Base-by-base conservation (phyloP, 129 eudicot genomes). In the Scalesia atractyloides region DNA sequence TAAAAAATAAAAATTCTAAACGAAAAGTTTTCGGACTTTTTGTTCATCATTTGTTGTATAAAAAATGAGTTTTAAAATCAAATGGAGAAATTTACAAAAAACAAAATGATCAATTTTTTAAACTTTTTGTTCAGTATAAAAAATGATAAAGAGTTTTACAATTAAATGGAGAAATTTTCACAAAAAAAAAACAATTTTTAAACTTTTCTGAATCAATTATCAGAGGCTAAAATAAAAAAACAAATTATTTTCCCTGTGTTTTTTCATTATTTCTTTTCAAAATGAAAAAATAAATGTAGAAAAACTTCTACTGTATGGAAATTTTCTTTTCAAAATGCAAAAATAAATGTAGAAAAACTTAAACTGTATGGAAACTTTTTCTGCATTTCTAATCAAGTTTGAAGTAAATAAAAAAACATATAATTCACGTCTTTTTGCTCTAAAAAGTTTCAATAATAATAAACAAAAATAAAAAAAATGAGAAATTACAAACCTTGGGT, bases 401-500 rank as follows among this genome's bases (percentile, higher is more conserved):
- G 41, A 57, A 16, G 44, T 1, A 70, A n/a, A 17, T n/a, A 63
- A 54, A 51, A 50, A 17, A 48, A 61, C 16, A 61, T 9, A 33
- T 17, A 11, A 18, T 62, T 11, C 4, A 34, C 9, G 47, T n/a
- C 19, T 60, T 1, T 60, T 44, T 60, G 15, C 22, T 43, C 11
- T 56, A n/a, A n/a, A n/a, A n/a, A n/a, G n/a, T n/a, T n/a, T n/a
- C n/a, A n/a, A n/a, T n/a, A n/a, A n/a, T n/a, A n/a, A n/a, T 62
- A 19, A 37, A 11, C 14, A 47, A 12, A 46, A 49, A 19, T 9
- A 12, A 63, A 11, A 5, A n/a, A 14, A 72, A 50, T 11, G 47
- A 76, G 53, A 52, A 61, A 60, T 49, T 69, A 77, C 73, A 51
- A 70, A 93, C 98, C 98, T 94, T 71, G 99, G 99, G 72, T 90